Conservation (phyloP, 108 stramenopile species). For the Skeletonema marinoi region DNA sequence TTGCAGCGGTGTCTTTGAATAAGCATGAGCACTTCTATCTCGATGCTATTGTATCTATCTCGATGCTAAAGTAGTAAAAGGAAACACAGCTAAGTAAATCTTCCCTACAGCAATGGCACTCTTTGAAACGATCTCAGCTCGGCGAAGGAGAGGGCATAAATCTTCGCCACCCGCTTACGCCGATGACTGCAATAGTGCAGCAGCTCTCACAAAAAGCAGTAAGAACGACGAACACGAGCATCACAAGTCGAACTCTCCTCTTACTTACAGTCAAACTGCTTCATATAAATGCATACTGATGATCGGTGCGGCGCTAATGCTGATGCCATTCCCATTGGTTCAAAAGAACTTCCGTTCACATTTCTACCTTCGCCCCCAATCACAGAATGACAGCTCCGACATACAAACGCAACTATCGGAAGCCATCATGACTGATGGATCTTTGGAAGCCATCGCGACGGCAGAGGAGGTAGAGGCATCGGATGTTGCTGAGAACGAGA, state of each 20-base stretch:
- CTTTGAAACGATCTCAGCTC: neutral
- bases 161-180: neutral
- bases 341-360: neutral
- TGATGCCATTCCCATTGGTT: neutral
- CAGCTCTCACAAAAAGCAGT: neutral
- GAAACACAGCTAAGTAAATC: no score
- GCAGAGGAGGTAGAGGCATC: no score
- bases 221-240: neutral
- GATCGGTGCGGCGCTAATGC: neutral
- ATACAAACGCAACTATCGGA: no score
- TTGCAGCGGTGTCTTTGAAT: no score
- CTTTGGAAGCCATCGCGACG: no score
- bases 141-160: neutral
- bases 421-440: no score
- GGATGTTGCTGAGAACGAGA: no score
- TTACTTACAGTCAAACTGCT: neutral
- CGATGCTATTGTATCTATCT: no score
- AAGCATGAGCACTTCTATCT: no score
- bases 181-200: neutral
- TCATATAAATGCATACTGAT: neutral
- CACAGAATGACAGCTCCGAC: neutral
- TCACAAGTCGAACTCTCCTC: neutral
- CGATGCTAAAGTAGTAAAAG: no score
- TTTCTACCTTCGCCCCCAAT: neutral
- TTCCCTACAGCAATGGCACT: neutral